Evolutionary conservation across 768 basidiomycete genomes (phyloP).

Genomic region (Psilocybe cubensis): DNA sequence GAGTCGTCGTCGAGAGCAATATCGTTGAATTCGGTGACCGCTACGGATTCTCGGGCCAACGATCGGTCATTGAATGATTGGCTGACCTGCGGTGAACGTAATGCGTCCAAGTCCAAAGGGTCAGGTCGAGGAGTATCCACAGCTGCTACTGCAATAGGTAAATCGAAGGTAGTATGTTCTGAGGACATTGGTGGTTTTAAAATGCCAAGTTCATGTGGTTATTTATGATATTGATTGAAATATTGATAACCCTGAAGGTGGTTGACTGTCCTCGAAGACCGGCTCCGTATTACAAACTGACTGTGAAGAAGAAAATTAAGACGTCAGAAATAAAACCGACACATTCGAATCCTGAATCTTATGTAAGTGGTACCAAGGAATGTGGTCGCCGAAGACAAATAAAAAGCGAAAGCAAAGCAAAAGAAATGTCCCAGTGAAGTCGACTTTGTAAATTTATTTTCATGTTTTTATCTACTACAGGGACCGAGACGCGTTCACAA

Average conservation of each 20-base stretch:
- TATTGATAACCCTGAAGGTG: not conserved
- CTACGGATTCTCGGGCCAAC: slow-evolving; percentile 44
- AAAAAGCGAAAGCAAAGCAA: too few species aligned
- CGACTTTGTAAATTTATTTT: not conserved
- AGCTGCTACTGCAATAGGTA: slow-evolving; percentile 23
- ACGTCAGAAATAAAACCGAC: not conserved
- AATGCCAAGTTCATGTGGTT: slow-evolving; percentile 1
- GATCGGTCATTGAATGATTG: slow-evolving; percentile 29
- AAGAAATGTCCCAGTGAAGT: not conserved
- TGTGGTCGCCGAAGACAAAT: not conserved
- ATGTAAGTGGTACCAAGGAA: not conserved
- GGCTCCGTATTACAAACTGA: slow-evolving; percentile 13
- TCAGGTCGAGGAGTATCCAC: slow-evolving; percentile 24
- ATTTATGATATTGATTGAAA: slow-evolving; percentile 3
- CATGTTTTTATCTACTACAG: not conserved
- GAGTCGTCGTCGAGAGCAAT: slow-evolving; percentile 56
- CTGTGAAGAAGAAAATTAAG: not conserved
- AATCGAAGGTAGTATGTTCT: slow-evolving; percentile 23
- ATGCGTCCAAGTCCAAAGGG: slow-evolving; percentile 50
- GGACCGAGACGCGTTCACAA: not conserved
- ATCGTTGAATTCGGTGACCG: slow-evolving; percentile 69
- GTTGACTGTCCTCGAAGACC: slow-evolving; percentile 12
- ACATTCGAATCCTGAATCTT: not conserved
- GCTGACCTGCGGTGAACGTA: slow-evolving; percentile 52
- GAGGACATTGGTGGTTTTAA: slow-evolving; percentile 22